Conservation (phyloP, 768 basidiomycete species). For the Strobilomyces confusus region DNA sequence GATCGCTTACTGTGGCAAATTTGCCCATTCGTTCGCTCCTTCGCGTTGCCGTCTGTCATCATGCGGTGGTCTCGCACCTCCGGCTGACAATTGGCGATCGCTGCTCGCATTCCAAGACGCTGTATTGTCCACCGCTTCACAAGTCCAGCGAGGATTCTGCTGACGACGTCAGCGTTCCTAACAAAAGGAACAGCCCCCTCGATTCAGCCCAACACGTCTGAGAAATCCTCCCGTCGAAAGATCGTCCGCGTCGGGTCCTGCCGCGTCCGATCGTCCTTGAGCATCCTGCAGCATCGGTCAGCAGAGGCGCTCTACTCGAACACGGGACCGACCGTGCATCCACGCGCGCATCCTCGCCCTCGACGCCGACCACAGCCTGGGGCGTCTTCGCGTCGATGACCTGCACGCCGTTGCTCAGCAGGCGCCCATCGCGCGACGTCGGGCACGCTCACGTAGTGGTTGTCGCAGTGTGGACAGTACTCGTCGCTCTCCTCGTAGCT, state of each 20-base stretch:
- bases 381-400: slow-evolving; percentile 85
- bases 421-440: background rate
- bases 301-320: background rate
- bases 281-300: slow-evolving; percentile 50
- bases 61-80: too few relatives aligned
- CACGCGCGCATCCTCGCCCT: slow-evolving; percentile 87
- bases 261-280: slow-evolving; percentile 82
- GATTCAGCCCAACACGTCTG: slow-evolving; percentile 40
- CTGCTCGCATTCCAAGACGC: too few relatives aligned
- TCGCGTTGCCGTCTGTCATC: too few relatives aligned
- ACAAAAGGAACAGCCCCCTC: slow-evolving; percentile 8
- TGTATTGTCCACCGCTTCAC: too few relatives aligned
- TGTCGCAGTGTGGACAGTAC: slow-evolving; percentile 97
- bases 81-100: too few relatives aligned
- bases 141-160: too few relatives aligned
- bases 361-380: slow-evolving; percentile 77
- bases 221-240: slow-evolving; percentile 46
- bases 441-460: slow-evolving; percentile 77
- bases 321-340: slow-evolving; percentile 68
- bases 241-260: slow-evolving; percentile 46
- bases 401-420: slow-evolving; percentile 36
- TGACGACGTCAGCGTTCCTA: too few relatives aligned
- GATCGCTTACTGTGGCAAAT: too few relatives aligned
- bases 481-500: slow-evolving; percentile 95
- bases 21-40: too few relatives aligned